These are phyloP conservation scores for Udeniomyces megalosporus DNA, from an alignment of 768 basidiomycete genomes.

Conservation along the genomic window DNA sequence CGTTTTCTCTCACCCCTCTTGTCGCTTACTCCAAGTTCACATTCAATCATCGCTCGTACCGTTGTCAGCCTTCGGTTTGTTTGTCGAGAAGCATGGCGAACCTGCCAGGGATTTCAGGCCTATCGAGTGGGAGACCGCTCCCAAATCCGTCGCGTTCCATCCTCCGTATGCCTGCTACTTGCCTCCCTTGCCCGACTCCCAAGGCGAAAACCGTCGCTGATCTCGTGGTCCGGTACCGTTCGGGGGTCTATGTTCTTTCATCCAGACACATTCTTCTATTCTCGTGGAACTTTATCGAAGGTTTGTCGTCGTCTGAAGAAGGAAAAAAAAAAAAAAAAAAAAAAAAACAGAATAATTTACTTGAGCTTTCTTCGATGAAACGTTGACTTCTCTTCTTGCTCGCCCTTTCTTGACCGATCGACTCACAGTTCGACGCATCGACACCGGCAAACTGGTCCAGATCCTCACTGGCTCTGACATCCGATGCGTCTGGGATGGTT, in stretches of 20 bases:
- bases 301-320: no score
- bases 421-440: slow-evolving; percentile 46
- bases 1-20: neutral
- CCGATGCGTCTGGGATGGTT: slow-evolving; percentile 76
- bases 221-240: no score
- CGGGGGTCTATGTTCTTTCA: no score
- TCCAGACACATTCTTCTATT: slow-evolving; percentile 62
- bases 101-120: slow-evolving; percentile 51
- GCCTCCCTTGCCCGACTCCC: no score
- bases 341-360: no score
- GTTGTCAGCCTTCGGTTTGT: slow-evolving; percentile 65
- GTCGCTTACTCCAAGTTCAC: neutral
- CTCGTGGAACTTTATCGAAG: slow-evolving; percentile 74
- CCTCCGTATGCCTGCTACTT: slow-evolving; percentile 37
- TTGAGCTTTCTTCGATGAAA: no score
- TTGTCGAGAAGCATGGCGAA: slow-evolving; percentile 80
- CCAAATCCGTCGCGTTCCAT: slow-evolving; percentile 75
- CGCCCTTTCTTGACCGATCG: no score
- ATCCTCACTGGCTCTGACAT: slow-evolving; percentile 50
- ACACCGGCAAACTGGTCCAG: slow-evolving; percentile 27
- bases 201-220: no score
- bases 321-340: no score
- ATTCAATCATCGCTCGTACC: slow-evolving; percentile 9
- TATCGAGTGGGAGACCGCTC: slow-evolving; percentile 89
- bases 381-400: no score